A percentile compares a stretch with the other conserved stretches of the same genome.
Evolutionary conservation across 2,329 filamentous ascomycete genomes (phyloP).

Genomic region (Golovinomyces cichoracearum): DNA sequence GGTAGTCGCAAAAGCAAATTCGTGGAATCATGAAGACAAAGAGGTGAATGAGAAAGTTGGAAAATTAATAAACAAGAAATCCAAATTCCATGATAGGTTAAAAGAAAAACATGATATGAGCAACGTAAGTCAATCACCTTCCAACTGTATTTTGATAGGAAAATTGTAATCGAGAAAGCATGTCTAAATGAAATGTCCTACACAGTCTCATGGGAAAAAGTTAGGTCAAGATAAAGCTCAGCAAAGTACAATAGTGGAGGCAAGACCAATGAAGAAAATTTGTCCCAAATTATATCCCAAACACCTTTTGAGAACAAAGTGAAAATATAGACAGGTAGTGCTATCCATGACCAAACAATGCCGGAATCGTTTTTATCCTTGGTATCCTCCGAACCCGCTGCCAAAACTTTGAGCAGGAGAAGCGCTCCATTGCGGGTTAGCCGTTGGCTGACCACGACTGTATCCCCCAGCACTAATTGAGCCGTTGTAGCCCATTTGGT

Average conservation of each 20-base stretch:
- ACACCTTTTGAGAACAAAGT: slow-evolving; percentile 6
- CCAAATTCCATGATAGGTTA: slow-evolving; percentile 7
- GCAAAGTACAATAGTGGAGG: slow-evolving; percentile 4
- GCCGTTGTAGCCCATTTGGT: slow-evolving; percentile 46
- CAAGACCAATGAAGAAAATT: slow-evolving; percentile 7
- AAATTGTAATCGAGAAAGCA: slow-evolving; percentile 11
- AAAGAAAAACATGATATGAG: slow-evolving; percentile 15
- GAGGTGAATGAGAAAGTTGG: slow-evolving; percentile 11
- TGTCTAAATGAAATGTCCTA: slow-evolving; percentile 13
- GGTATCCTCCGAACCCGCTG: slow-evolving; percentile 37
- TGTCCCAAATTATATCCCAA: slow-evolving; percentile 10
- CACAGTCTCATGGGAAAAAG: slow-evolving; percentile 12
- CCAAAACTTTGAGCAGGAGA: slow-evolving; percentile 33
- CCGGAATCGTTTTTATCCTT: slow-evolving; percentile 22
- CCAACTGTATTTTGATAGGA: slow-evolving; percentile 12
- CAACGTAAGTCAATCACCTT: slow-evolving; percentile 11
- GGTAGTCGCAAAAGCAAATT: slow-evolving; percentile 18
- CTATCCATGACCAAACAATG: slow-evolving; percentile 3
- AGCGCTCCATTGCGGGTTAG: slow-evolving; percentile 20
- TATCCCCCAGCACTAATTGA: slow-evolving; percentile 61
- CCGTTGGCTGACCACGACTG: slow-evolving; percentile 36
- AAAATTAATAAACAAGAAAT: slow-evolving; percentile 10
- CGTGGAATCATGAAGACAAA: slow-evolving; percentile 15
- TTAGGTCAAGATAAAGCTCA: slow-evolving; percentile 9
- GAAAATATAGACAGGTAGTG: slow-evolving; percentile 5